phyloP scores from a whole-genome alignment of 768 basidiomycete species.

The Phaeotremella skinneri region DNA sequence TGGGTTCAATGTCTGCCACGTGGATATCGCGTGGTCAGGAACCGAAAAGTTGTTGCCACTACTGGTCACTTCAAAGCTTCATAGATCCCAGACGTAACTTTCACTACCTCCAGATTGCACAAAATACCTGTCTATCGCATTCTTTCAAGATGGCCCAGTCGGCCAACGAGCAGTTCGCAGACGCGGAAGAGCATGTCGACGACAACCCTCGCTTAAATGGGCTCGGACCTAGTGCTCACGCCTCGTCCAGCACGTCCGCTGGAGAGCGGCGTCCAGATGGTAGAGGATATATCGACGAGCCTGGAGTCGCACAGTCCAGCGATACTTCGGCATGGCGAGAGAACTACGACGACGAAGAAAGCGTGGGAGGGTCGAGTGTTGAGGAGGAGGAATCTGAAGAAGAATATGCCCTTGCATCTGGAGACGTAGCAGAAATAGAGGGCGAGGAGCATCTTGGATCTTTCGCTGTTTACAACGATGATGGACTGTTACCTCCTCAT shows the following conservation, averaged over 20 bases:
- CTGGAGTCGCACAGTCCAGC: background rate
- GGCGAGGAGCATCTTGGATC: conserved; percentile 7
- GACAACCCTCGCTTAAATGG: background rate
- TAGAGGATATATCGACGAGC: background rate
- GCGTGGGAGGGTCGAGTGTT: background rate
- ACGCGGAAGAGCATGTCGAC: background rate
- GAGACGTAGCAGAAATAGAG: background rate
- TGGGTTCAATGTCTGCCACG: background rate
- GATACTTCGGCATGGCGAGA: background rate
- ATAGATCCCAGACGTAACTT: too few relatives aligned
- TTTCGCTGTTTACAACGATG: conserved; percentile 1
- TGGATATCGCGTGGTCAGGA: background rate
- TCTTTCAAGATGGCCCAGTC: too few relatives aligned
- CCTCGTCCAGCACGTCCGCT: background rate
- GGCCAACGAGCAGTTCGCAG: background rate
- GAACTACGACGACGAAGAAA: background rate
- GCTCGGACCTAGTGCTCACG: background rate
- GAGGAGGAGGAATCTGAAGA: background rate
- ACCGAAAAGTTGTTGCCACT: background rate
- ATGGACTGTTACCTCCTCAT: background rate
- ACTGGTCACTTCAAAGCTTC: too few relatives aligned
- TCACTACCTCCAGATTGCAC: too few relatives aligned
- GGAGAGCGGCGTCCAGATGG: background rate
- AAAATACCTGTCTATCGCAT: too few relatives aligned
- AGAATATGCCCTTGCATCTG: background rate